Conservation (phyloP, 768 basidiomycete genomes). For the Naganishia antarctica region DNA sequence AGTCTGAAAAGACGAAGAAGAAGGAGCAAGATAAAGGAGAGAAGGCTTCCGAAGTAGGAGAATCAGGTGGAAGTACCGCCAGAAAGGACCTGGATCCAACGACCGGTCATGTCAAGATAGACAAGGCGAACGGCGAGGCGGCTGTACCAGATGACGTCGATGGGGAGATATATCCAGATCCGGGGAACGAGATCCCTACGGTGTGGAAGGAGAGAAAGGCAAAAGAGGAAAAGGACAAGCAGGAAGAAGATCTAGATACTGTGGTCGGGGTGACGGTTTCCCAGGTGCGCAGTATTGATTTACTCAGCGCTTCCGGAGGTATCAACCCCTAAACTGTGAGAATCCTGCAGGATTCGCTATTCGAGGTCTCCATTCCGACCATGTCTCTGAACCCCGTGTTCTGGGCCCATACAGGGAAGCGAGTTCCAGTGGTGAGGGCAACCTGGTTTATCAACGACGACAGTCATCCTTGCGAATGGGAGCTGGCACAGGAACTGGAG, state of each 20-base stretch:
- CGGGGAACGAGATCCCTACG: constrained; percentile 11
- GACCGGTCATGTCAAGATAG: constrained; percentile 9
- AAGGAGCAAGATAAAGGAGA: constrained; percentile 25
- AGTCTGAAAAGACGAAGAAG: constrained; percentile 32
- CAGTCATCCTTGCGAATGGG: constrained; percentile 50
- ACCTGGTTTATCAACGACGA: constrained; percentile 52
- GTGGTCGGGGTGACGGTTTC: constrained; percentile 44
- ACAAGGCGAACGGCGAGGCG: neutral
- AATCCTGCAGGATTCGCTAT: constrained; percentile 49
- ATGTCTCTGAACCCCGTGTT: constrained; percentile 51
- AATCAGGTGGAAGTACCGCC: neutral
- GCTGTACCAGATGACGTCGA: constrained; percentile 15
- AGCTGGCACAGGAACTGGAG: constrained; percentile 50
- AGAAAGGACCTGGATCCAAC: constrained; percentile 1
- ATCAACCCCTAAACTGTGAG: too few species aligned
- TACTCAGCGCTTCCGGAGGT: too few species aligned
- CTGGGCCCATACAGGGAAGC: constrained; percentile 50
- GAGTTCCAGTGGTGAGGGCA: constrained; percentile 50
- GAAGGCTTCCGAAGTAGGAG: constrained; percentile 11
- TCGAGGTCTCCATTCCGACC: constrained; percentile 44
- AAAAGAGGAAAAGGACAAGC: constrained; percentile 37
- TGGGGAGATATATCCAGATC: constrained; percentile 22
- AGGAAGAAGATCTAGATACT: constrained; percentile 42
- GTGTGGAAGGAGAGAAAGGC: constrained; percentile 7
- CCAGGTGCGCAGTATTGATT: constrained; percentile 40